Conservation (phyloP, 441 rosid genomes). For the Breynia disticha region DNA sequence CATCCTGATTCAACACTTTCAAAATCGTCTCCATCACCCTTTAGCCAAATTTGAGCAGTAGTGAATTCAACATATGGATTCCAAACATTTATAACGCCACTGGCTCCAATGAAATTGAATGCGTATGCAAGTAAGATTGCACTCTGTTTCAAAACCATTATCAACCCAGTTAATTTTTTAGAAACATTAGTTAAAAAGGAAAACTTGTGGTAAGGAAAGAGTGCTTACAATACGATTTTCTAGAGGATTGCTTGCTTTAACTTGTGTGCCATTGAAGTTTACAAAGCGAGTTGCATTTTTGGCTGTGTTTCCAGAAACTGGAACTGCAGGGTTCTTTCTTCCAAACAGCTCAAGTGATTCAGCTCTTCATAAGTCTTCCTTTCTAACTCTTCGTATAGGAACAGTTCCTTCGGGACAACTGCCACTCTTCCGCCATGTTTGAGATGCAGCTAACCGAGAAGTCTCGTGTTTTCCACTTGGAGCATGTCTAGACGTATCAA, state of each 20-base stretch:
- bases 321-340: conserved; percentile 15
- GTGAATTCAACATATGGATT: conserved; percentile 54
- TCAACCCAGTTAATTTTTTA: too few species aligned
- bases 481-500: conserved; percentile 9
- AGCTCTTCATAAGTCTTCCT: conserved; percentile 13
- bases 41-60: conserved; percentile 38
- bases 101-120: conserved; percentile 38
- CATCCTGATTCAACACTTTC: conserved; percentile 9
- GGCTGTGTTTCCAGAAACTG: not conserved
- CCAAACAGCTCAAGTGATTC: conserved; percentile 18
- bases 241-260: not conserved
- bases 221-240: conserved; percentile 17
- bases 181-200: too few species aligned
- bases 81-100: conserved; percentile 57
- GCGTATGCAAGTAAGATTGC: conserved; percentile 46
- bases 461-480: conserved; percentile 2
- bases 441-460: conserved; percentile 16
- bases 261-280: conserved; percentile 2
- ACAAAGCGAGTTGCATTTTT: not conserved
- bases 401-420: conserved; percentile 44
- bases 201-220: too few species aligned
- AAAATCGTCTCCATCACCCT: conserved; percentile 21
- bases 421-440: conserved; percentile 43
- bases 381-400: conserved; percentile 36
- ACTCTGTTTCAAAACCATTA: conserved; percentile 21